Evolutionary conservation across 2,329 filamentous ascomycete genomes (phyloP).

Genomic region (Alternaria sp.): DNA sequence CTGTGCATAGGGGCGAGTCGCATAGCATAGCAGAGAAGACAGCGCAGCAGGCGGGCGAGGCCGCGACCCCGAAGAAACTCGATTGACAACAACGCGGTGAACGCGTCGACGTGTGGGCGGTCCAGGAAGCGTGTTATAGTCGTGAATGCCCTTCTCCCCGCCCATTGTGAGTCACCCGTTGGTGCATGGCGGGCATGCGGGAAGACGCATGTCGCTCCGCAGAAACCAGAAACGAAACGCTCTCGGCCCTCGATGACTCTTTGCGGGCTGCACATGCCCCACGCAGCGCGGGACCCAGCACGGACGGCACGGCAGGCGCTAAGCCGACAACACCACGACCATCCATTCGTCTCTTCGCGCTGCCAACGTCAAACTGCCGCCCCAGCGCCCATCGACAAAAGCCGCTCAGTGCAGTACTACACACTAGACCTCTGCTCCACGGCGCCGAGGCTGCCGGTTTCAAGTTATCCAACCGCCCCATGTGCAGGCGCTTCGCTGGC

Average conservation of each 20-base stretch:
- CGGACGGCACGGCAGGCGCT: slow-evolving; percentile 41
- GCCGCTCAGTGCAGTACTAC: slow-evolving; percentile 17
- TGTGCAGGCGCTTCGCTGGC: slow-evolving; percentile 47
- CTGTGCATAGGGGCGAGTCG: slow-evolving; percentile 19
- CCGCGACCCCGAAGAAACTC: slow-evolving; percentile 39
- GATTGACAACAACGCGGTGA: slow-evolving; percentile 41
- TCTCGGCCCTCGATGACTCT: slow-evolving; percentile 43
- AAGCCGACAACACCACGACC: slow-evolving; percentile 41
- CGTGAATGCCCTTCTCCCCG: slow-evolving; percentile 41
- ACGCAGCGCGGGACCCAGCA: slow-evolving; percentile 30
- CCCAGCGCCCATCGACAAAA: slow-evolving; percentile 24
- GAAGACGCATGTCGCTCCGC: slow-evolving; percentile 34
- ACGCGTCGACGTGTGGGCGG: slow-evolving; percentile 42
- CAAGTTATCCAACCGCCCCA: slow-evolving; percentile 49
- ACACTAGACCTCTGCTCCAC: slow-evolving; percentile 19
- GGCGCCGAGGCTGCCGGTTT: slow-evolving; percentile 46
- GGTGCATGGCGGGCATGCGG: slow-evolving; percentile 34
- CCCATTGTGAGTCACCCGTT: slow-evolving; percentile 49
- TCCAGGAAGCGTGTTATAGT: slow-evolving; percentile 51
- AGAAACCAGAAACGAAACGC: slow-evolving; percentile 51
- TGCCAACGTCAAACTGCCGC: slow-evolving; percentile 47
- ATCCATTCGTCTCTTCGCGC: slow-evolving; percentile 42
- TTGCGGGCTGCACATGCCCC: slow-evolving; percentile 33
- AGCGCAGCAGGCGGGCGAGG: slow-evolving; percentile 41
- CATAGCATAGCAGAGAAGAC: slow-evolving; percentile 13